These are phyloP conservation scores for Metschnikowia dekortorum DNA, from an alignment of 805 yeast species.

Conservation along the genomic window DNA sequence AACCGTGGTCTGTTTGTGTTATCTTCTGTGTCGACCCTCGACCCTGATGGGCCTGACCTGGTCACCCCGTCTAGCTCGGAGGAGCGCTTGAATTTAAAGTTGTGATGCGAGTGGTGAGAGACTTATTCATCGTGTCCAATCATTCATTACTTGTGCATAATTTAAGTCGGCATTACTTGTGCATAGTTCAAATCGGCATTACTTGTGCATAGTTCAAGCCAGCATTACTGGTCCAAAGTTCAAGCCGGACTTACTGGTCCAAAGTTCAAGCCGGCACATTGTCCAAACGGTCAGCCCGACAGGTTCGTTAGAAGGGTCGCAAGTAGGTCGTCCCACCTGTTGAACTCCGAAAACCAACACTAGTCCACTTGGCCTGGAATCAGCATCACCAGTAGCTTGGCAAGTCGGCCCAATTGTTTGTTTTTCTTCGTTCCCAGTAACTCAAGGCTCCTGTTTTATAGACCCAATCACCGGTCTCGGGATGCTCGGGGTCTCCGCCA, in stretches of 20 bases:
- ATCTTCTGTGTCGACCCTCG: background rate
- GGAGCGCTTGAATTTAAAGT: conserved; percentile 8
- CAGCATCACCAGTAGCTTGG: conserved; percentile 50
- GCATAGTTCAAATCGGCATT: no score
- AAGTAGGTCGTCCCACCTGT: no score
- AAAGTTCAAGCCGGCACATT: no score
- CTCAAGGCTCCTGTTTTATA: conserved; percentile 53
- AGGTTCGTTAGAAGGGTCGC: no score
- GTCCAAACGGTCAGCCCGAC: no score
- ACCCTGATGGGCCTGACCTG: background rate
- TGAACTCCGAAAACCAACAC: no score
- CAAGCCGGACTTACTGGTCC: no score
- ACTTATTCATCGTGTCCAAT: no score
- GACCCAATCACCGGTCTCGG: conserved; percentile 49
- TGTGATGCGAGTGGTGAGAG: background rate
- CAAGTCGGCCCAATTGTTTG: conserved; percentile 56
- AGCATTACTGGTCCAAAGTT: no score
- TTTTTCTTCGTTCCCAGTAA: conserved; percentile 78
- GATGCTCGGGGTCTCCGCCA: conserved; percentile 24
- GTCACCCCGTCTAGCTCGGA: conserved; percentile 5
- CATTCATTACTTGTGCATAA: no score
- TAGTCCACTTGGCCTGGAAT: background rate
- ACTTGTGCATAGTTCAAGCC: no score
- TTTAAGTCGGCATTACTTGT: no score
- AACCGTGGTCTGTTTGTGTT: conserved; percentile 18